Percentiles rank a stretch among this genome's conserved stretches.
Conservation (phyloP, 1,284 basidiomycete species). For the Trametes versicolor region DNA sequence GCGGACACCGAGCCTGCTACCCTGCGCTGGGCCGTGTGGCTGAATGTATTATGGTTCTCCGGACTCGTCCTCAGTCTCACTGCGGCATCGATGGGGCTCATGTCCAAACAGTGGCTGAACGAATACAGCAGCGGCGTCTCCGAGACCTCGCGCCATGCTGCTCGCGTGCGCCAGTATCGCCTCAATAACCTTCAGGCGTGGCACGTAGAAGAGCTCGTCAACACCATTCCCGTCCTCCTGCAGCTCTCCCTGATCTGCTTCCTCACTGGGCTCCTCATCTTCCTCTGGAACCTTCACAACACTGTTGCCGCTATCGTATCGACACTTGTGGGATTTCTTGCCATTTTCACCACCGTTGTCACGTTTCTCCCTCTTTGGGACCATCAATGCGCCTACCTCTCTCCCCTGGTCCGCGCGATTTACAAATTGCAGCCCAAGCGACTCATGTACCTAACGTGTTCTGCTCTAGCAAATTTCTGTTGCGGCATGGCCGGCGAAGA, state of each 20-base stretch:
- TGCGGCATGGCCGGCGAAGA: too few relatives aligned
- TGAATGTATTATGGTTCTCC: constrained; percentile 73
- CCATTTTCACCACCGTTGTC: background rate
- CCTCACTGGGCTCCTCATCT: constrained; percentile 21
- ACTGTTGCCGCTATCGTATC: constrained; percentile 10
- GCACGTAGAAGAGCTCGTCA: constrained; percentile 13
- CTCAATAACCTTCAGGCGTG: constrained; percentile 14
- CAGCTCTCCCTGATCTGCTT: constrained; percentile 27
- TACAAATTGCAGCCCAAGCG: background rate
- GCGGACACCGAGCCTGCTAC: background rate
- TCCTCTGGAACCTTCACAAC: constrained; percentile 19
- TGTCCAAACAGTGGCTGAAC: constrained; percentile 33
- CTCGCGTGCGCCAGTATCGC: constrained; percentile 20
- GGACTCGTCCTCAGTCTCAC: constrained; percentile 74
- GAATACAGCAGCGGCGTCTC: background rate
- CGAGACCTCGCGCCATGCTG: constrained; percentile 9
- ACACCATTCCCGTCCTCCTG: constrained; percentile 23
- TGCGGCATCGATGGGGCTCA: constrained; percentile 22
- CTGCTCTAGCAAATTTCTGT: too few relatives aligned
- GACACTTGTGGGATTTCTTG: background rate
- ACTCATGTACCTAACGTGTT: too few relatives aligned
- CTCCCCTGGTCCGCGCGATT: background rate
- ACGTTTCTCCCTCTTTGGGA: background rate
- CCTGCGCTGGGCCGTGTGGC: constrained; percentile 49
- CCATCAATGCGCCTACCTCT: background rate